phyloP scores from a whole-genome alignment of 192 early-diverging fungal species.

The Coemansia sp. region DNA sequence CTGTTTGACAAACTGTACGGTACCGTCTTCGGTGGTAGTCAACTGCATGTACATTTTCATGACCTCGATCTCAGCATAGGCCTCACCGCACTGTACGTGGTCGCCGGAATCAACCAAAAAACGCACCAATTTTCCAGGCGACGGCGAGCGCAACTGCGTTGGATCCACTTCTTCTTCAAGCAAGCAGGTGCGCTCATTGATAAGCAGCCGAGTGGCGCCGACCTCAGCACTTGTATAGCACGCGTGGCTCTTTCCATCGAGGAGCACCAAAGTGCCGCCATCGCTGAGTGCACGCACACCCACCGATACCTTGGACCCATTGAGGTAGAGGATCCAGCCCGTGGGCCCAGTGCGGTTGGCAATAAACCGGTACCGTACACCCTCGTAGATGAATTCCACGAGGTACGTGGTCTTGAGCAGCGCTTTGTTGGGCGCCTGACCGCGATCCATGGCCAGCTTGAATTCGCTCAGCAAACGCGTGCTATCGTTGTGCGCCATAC shows the following conservation, averaged over 20 bases:
- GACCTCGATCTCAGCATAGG: slow-evolving; percentile 98
- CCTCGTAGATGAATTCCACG: slow-evolving; percentile 92
- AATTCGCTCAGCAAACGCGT: slow-evolving; percentile 70
- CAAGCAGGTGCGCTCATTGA: slow-evolving; percentile 88
- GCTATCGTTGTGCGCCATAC: slow-evolving; percentile 74
- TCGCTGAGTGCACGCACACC: slow-evolving; percentile 85
- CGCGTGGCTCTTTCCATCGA: slow-evolving; percentile 89
- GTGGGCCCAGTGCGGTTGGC: slow-evolving; percentile 79
- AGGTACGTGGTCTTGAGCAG: slow-evolving; percentile 69
- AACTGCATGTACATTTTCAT: slow-evolving; percentile 99
- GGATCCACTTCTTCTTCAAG: slow-evolving; percentile 98
- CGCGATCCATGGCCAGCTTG: slow-evolving; percentile 82
- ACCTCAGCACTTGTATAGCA: slow-evolving; percentile 90
- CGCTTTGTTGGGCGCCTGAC: slow-evolving; percentile 80
- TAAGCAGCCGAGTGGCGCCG: slow-evolving; percentile 79
- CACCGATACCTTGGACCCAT: slow-evolving; percentile 79
- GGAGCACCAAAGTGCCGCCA: slow-evolving; percentile 84
- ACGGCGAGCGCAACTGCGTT: slow-evolving; percentile 91
- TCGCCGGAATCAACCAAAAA: slow-evolving; percentile 90
- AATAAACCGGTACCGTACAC: slow-evolving; percentile 87
- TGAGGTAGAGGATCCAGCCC: slow-evolving; percentile 75
- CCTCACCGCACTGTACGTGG: slow-evolving; percentile 84
- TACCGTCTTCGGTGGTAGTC: slow-evolving; percentile 84
- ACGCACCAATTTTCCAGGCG: slow-evolving; percentile 94
- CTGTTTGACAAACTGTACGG: slow-evolving; percentile 86